These are phyloP conservation scores for Puya raimondii DNA, from an alignment of 176 grass and related monocot species.

Conservation along the genomic window DNA sequence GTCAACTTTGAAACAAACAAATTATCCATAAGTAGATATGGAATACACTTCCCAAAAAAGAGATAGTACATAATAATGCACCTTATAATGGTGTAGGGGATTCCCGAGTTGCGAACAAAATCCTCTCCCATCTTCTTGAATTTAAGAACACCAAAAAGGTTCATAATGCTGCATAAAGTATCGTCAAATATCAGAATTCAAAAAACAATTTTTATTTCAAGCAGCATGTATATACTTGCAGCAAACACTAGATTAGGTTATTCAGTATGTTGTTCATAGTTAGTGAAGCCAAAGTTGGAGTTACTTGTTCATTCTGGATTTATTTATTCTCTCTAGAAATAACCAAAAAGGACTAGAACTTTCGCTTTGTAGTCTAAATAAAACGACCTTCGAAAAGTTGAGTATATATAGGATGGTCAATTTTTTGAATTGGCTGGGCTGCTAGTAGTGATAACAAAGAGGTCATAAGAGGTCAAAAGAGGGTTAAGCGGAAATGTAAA, in stretches of 20 bases:
- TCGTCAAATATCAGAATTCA: neutral
- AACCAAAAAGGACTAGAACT: too few species aligned
- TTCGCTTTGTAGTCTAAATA: too few species aligned
- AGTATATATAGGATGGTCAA: too few species aligned
- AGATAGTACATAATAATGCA: slow-evolving; percentile 3
- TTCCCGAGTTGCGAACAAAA: slow-evolving; percentile 54
- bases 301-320: too few species aligned
- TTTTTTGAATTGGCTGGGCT: too few species aligned
- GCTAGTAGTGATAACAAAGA: too few species aligned
- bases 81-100: slow-evolving; percentile 95
- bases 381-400: too few species aligned
- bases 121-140: slow-evolving; percentile 97
- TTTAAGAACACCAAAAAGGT: slow-evolving; percentile 95
- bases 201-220: neutral
- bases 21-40: neutral
- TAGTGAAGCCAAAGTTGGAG: neutral
- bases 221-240: neutral
- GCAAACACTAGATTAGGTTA: neutral
- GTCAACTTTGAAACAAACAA: neutral
- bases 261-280: slow-evolving; percentile 13
- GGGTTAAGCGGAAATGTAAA: too few species aligned
- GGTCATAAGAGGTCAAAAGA: too few species aligned
- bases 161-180: slow-evolving; percentile 63
- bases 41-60: neutral
- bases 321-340: too few species aligned